phyloP scores from a whole-genome alignment of 139 green algal species.

The Bryopsis sp. region DNA sequence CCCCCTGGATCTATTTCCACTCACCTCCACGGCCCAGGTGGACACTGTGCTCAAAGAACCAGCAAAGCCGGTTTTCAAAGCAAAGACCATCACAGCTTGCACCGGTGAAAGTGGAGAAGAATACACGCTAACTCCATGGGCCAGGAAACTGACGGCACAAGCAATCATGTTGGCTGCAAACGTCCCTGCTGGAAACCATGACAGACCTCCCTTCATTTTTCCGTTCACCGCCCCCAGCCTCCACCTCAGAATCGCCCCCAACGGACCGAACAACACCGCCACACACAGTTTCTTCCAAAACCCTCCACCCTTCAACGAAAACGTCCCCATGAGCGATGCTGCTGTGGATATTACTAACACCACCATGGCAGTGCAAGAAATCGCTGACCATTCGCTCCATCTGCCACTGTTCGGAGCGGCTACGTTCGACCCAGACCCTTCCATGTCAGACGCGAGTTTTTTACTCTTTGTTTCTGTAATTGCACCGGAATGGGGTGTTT shows the following conservation, averaged over 20 bases:
- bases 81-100: slow-evolving; percentile 18
- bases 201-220: slow-evolving; percentile 13
- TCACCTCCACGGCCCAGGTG: slow-evolving; percentile 69
- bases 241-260: slow-evolving; percentile 45
- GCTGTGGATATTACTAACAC: neutral
- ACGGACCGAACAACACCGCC: slow-evolving; percentile 29
- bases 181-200: slow-evolving; percentile 64
- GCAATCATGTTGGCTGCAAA: slow-evolving; percentile 62
- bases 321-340: neutral
- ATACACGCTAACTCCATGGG: slow-evolving; percentile 22
- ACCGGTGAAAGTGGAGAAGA: neutral
- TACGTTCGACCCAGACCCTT: too few species aligned
- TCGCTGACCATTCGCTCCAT: too few species aligned
- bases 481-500: too few species aligned
- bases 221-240: slow-evolving; percentile 54
- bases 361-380: too few species aligned
- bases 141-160: slow-evolving; percentile 35
- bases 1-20: too few species aligned
- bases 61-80: slow-evolving; percentile 42
- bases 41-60: slow-evolving; percentile 72
- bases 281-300: slow-evolving; percentile 12
- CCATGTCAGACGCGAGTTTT: too few species aligned
- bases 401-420: too few species aligned
- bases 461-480: too few species aligned
- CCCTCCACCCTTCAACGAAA: neutral